These are phyloP conservation scores for Parmelia sp. DNA, from an alignment of 495 filamentous ascomycete genomes.

Conservation along the genomic window DNA sequence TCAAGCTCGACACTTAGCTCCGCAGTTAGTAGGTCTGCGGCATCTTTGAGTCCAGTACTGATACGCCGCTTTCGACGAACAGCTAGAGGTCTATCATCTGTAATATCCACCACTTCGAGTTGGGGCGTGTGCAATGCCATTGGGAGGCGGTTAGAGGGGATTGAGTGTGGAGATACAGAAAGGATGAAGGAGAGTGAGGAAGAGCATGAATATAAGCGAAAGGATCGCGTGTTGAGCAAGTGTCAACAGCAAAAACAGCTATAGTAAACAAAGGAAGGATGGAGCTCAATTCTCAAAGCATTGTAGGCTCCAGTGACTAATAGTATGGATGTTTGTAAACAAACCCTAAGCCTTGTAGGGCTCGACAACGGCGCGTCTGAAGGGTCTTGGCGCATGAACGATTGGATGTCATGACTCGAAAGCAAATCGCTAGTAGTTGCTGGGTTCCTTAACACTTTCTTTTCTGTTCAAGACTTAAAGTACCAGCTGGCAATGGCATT, in stretches of 20 bases:
- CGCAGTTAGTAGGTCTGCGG: neutral
- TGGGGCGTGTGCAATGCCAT: constrained; percentile 15
- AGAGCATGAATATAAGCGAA: neutral
- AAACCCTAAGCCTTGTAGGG: constrained; percentile 18
- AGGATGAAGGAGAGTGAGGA: neutral
- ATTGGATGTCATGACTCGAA: constrained; percentile 11
- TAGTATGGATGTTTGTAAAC: constrained; percentile 22
- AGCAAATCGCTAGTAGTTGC: neutral
- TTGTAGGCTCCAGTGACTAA: constrained; percentile 19
- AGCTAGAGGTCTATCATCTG: constrained; percentile 28
- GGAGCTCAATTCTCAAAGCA: neutral
- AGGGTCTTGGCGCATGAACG: constrained; percentile 11
- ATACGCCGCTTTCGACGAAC: constrained; percentile 30
- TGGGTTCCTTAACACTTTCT: neutral
- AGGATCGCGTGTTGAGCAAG: neutral
- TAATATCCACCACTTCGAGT: constrained; percentile 2
- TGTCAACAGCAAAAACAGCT: constrained; percentile 1
- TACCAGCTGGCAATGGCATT: too few relatives aligned
- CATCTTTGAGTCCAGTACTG: constrained; percentile 19
- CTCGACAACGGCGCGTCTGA: constrained; percentile 16
- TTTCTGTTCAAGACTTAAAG: too few relatives aligned
- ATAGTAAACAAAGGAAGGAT: constrained; percentile 19
- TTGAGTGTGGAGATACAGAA: constrained; percentile 8
- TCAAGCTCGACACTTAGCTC: too few relatives aligned
- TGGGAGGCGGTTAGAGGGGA: constrained; percentile 11